Percentiles rank a stretch among this genome's conserved stretches.
Evolutionary conservation across 1,284 basidiomycete genomes (phyloP).

Genomic region (Ceratorhiza oryzae-sativae): DNA sequence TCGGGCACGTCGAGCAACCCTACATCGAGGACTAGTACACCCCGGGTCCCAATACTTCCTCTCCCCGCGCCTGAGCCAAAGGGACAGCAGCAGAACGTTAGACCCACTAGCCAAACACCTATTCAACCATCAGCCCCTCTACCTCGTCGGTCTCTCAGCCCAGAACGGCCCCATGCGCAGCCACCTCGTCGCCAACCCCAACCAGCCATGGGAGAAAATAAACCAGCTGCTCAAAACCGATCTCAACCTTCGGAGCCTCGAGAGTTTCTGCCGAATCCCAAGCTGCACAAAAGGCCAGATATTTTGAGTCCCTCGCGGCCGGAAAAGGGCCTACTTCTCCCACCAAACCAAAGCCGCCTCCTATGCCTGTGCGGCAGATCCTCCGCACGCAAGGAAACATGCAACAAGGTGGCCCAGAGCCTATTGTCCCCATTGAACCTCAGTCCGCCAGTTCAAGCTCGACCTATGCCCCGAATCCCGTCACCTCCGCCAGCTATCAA

Average conservation of each 20-base stretch:
- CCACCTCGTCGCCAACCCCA: background rate
- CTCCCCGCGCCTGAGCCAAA: background rate
- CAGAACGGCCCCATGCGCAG: slow-evolving; percentile 12
- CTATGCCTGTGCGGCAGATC: background rate
- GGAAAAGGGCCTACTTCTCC: background rate
- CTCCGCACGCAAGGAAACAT: slow-evolving; percentile 11
- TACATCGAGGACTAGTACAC: background rate
- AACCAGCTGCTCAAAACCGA: background rate
- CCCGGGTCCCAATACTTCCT: background rate
- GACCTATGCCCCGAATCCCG: background rate
- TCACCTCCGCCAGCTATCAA: background rate
- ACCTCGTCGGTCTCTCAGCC: slow-evolving; percentile 7
- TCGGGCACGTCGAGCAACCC: background rate
- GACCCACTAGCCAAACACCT: background rate
- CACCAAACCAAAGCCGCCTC: background rate
- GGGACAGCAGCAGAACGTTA: background rate
- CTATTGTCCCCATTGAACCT: background rate
- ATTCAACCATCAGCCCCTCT: background rate
- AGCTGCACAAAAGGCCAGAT: slow-evolving; percentile 25
- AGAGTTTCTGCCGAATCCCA: slow-evolving; percentile 7
- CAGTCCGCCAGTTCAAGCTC: background rate
- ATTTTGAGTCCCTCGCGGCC: slow-evolving; percentile 29
- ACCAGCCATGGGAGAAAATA: background rate
- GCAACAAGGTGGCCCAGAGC: background rate
- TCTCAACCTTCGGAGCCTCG: background rate